phyloP scores from a whole-genome alignment of 257 asterid genomes.

The Mitragyna speciosa region DNA sequence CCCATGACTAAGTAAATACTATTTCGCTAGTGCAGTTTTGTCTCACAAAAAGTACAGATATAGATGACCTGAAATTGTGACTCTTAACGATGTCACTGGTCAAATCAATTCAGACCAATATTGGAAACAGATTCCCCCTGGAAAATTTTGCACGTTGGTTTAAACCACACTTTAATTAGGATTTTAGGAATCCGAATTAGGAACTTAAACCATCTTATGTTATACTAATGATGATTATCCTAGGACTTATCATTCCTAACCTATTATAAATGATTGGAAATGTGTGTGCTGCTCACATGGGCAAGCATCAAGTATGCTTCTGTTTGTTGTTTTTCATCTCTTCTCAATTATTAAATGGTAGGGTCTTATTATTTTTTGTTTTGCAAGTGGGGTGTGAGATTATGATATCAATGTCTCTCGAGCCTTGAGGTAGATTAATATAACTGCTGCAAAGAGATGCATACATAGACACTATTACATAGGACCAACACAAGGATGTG shows the following conservation, averaged over 20 bases:
- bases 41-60: neutral
- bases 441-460: slow-evolving; percentile 16
- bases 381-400: slow-evolving; percentile 44
- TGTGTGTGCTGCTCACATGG: slow-evolving; percentile 53
- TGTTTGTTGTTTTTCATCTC: neutral
- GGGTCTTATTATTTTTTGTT: slow-evolving; percentile 35
- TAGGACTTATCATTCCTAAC: slow-evolving; percentile 24
- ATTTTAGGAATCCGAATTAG: slow-evolving; percentile 13
- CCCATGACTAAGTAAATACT: neutral
- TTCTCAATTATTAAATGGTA: slow-evolving; percentile 40
- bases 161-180: slow-evolving; percentile 8
- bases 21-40: slow-evolving; percentile 4
- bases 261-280: slow-evolving; percentile 30
- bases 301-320: slow-evolving; percentile 19
- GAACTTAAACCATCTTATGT: slow-evolving; percentile 17
- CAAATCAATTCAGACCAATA: slow-evolving; percentile 4
- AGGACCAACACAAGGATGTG: slow-evolving; percentile 33
- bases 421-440: slow-evolving; percentile 13
- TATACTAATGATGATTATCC: slow-evolving; percentile 31
- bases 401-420: slow-evolving; percentile 30
- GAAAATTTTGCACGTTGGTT: neutral
- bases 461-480: too few species aligned
- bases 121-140: slow-evolving; percentile 4
- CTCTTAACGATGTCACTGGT: slow-evolving; percentile 4
- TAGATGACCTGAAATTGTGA: slow-evolving; percentile 10